phyloP scores from a whole-genome alignment of 495 filamentous ascomycete genomes.

The Pseudoneurospora amorphoporcata region DNA sequence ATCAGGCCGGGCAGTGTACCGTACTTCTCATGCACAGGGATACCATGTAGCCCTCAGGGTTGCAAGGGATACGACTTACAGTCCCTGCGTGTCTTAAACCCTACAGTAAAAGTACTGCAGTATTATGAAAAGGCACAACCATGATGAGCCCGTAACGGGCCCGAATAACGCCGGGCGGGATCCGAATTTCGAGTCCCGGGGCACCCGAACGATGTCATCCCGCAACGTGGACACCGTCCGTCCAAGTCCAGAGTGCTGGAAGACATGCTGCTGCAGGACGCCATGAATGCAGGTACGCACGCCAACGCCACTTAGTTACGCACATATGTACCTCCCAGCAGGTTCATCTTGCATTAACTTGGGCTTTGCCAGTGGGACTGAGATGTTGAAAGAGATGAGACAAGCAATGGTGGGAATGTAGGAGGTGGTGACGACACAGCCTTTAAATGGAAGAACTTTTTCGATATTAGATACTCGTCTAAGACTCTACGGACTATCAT shows the following conservation, averaged over 20 bases:
- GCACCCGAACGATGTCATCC: neutral
- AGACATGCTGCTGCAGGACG: neutral
- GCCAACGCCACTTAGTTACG: neutral
- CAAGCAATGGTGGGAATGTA: neutral
- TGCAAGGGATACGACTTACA: too few species aligned
- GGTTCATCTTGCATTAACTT: neutral
- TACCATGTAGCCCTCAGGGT: too few species aligned
- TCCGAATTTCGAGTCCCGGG: neutral
- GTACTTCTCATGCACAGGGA: too few species aligned
- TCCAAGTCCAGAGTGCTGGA: neutral
- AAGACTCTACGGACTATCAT: neutral
- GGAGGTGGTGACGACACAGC: too few species aligned
- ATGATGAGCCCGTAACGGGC: too few species aligned
- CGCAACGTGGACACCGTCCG: neutral
- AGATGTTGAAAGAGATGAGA: neutral
- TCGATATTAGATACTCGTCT: neutral
- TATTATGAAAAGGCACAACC: too few species aligned
- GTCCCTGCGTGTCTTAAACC: too few species aligned
- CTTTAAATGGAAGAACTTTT: neutral
- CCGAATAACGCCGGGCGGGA: too few species aligned
- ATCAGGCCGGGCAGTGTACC: too few species aligned
- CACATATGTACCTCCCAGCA: neutral
- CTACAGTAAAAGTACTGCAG: too few species aligned
- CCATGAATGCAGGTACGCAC: neutral
- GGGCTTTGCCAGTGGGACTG: neutral